A percentile compares a stretch with the other conserved stretches of the same genome.
Conservation (phyloP, 2,329 filamentous ascomycete genomes). For the Fusarium proliferatum region DNA sequence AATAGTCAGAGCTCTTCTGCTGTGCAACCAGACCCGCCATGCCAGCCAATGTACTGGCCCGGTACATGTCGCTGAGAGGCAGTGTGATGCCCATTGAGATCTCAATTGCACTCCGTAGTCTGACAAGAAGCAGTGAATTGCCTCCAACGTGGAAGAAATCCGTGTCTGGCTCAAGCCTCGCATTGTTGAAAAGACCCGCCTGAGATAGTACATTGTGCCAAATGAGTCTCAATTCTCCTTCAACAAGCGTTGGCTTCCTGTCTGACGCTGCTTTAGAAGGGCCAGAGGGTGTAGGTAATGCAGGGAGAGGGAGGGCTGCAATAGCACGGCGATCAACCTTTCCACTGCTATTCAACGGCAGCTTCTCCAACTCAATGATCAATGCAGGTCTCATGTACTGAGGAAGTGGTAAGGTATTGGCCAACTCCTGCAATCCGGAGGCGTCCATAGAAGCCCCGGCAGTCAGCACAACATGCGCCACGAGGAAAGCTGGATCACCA, state of each 20-base stretch:
- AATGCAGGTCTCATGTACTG: not conserved
- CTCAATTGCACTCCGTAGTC: not conserved
- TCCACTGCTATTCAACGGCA: not conserved
- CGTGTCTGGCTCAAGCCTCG: not conserved
- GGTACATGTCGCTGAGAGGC: not conserved
- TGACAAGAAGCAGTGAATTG: not conserved
- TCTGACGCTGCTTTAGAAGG: fast-evolving
- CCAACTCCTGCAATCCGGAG: not conserved
- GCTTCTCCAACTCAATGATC: not conserved
- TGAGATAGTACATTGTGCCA: not conserved
- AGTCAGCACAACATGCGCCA: not conserved
- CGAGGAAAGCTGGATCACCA: not conserved
- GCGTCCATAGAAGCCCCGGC: too few species aligned
- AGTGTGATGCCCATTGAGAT: not conserved
- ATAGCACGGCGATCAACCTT: not conserved
- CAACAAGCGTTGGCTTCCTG: not conserved
- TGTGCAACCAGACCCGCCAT: not conserved
- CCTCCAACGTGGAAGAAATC: constrained; percentile 3
- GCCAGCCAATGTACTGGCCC: not conserved
- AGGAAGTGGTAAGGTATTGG: not conserved
- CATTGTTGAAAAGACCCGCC: fast-evolving
- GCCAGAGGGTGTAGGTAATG: fast-evolving
- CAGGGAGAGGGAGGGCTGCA: not conserved
- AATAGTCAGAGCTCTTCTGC: not conserved
- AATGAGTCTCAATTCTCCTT: not conserved